Percentiles rank a stretch among this genome's conserved stretches.
These are phyloP conservation scores for Aspergillus mulundensis DNA, from an alignment of 495 filamentous ascomycete genomes.

Conservation along the genomic window DNA sequence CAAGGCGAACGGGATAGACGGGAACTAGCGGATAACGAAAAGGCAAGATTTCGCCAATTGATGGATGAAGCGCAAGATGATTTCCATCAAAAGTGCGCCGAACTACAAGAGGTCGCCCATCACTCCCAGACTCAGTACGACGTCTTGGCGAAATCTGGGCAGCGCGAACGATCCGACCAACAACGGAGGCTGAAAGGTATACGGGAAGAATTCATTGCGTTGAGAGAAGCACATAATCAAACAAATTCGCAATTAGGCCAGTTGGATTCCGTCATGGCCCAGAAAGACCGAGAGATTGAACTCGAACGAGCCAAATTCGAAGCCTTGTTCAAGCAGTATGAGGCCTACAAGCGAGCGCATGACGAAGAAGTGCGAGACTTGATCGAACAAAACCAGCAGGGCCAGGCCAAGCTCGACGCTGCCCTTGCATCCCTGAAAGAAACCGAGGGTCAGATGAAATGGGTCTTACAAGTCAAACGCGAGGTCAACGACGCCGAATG, in stretches of 20 bases:
- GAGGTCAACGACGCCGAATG: slow-evolving; percentile 47
- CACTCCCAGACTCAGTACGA: slow-evolving; percentile 61
- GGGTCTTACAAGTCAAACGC: slow-evolving; percentile 62
- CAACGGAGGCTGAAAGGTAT: slow-evolving; percentile 31
- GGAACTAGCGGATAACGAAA: slow-evolving; percentile 56
- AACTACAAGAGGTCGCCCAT: slow-evolving; percentile 54
- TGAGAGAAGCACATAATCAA: slow-evolving; percentile 38
- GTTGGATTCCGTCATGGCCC: slow-evolving; percentile 61
- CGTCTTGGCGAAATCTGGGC: slow-evolving; percentile 58
- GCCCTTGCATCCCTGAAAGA: slow-evolving; percentile 57
- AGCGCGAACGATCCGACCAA: slow-evolving; percentile 52
- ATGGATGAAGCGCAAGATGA: slow-evolving; percentile 52
- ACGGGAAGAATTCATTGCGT: slow-evolving; percentile 24
- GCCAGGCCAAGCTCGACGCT: slow-evolving; percentile 52
- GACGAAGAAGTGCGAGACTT: slow-evolving; percentile 56
- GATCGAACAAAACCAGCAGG: slow-evolving; percentile 48
- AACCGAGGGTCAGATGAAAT: slow-evolving; percentile 62
- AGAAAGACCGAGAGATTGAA: slow-evolving; percentile 64
- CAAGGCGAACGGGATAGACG: slow-evolving; percentile 64
- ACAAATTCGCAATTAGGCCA: slow-evolving; percentile 56
- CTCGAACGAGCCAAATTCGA: slow-evolving; percentile 57
- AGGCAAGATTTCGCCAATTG: slow-evolving; percentile 59
- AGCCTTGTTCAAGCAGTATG: slow-evolving; percentile 51
- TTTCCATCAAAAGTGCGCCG: slow-evolving; percentile 58
- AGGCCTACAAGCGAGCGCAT: slow-evolving; percentile 59